A percentile compares a stretch with the other conserved stretches of the same genome.
Evolutionary conservation across 1,284 basidiomycete genomes (phyloP).

Genomic region (Irpex sp.): DNA sequence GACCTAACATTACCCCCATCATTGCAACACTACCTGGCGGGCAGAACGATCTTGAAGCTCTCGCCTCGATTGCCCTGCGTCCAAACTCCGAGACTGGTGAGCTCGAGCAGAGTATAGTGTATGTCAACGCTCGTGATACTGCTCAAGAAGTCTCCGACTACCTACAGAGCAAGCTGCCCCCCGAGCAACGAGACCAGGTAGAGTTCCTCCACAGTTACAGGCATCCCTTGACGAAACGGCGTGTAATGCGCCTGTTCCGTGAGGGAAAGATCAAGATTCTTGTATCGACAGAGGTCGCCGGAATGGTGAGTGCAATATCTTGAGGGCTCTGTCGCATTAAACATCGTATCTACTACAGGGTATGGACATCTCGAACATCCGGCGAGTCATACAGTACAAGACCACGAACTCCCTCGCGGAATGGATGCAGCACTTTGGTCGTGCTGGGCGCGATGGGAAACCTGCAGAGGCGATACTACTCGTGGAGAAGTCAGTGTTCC

Average conservation of each 20-base stretch:
- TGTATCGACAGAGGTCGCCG: conserved; percentile 12
- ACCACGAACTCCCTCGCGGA: conserved; percentile 7
- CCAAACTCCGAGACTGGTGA: neutral
- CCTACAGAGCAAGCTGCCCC: neutral
- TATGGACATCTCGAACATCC: conserved; percentile 16
- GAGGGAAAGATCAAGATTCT: conserved; percentile 8
- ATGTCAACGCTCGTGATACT: neutral
- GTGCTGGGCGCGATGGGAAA: conserved; percentile 15
- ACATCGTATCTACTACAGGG: neutral
- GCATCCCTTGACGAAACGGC: neutral
- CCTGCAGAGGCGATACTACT: conserved; percentile 10
- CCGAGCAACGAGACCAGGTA: neutral
- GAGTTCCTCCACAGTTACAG: conserved; percentile 2
- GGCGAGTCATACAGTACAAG: conserved; percentile 12
- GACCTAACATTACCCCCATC: conserved; percentile 12
- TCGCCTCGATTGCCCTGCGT: neutral
- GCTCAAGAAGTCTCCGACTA: neutral
- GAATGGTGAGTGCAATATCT: conserved; percentile 4
- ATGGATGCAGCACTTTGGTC: conserved; percentile 13
- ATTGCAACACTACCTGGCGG: conserved; percentile 2
- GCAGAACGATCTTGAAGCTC: neutral
- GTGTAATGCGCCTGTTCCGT: conserved; percentile 7
- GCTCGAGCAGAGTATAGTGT: neutral
- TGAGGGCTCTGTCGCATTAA: neutral
- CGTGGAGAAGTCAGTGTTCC: conserved; percentile 10